Evolutionary conservation across 2,329 filamentous ascomycete species (phyloP).

Genomic region (Zymoseptoria pseudotritici): DNA sequence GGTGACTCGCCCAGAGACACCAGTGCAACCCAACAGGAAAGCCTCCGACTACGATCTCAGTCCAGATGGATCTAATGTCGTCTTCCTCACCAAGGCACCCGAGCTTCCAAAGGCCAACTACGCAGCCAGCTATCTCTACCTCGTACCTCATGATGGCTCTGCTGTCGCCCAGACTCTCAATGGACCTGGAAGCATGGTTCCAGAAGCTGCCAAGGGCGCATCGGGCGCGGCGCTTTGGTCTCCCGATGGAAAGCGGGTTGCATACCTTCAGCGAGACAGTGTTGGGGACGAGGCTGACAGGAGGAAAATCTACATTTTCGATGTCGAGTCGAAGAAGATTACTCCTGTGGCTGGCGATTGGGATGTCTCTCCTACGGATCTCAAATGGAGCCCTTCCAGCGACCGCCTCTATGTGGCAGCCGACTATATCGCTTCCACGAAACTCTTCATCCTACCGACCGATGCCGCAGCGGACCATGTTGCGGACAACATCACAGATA

Average conservation of each 20-base stretch:
- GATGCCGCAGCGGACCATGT: constrained; percentile 18
- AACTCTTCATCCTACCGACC: constrained; percentile 19
- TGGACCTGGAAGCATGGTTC: constrained; percentile 19
- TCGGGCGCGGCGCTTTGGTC: constrained; percentile 17
- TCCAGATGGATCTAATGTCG: constrained; percentile 19
- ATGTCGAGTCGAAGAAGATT: constrained; percentile 17
- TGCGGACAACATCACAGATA: constrained; percentile 17
- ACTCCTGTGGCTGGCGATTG: constrained; percentile 17
- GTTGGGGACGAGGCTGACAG: constrained; percentile 19
- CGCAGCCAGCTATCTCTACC: constrained; percentile 20
- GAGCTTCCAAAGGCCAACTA: constrained; percentile 20
- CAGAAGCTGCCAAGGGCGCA: constrained; percentile 17
- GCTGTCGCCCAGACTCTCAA: constrained; percentile 18
- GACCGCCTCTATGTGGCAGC: constrained; percentile 15
- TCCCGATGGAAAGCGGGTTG: constrained; percentile 17
- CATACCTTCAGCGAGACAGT: constrained; percentile 20
- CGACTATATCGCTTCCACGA: constrained; percentile 17
- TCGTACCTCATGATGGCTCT: constrained; percentile 22
- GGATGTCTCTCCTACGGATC: constrained; percentile 11
- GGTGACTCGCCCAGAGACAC: constrained; percentile 19
- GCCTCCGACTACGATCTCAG: constrained; percentile 19
- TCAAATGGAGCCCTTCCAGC: constrained; percentile 16
- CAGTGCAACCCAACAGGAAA: constrained; percentile 18
- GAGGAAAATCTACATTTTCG: constrained; percentile 19
- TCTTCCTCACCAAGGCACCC: constrained; percentile 21